These are phyloP conservation scores for Erigeron canadensis DNA, from an alignment of 129 eudicot species.

Conservation along the genomic window DNA sequence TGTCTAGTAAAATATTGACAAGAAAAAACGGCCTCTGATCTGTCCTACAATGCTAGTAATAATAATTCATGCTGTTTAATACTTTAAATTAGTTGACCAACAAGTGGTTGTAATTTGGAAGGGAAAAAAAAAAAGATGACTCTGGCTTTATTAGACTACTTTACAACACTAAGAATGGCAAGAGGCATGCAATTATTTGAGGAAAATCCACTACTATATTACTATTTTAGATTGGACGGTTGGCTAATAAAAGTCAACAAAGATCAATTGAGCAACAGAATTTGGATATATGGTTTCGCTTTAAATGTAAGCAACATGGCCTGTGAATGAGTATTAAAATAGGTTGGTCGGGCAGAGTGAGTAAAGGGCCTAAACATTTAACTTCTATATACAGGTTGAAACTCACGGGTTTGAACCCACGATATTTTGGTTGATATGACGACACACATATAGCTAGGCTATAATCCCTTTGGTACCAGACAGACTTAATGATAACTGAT, in stretches of 20 bases:
- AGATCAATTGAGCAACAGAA: not conserved
- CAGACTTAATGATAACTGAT: too few relatives aligned
- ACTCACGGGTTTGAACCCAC: too few relatives aligned
- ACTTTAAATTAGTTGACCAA: not conserved
- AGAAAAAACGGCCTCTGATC: not conserved
- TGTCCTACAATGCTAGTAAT: not conserved
- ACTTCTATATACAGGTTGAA: too few relatives aligned
- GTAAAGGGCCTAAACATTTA: too few relatives aligned
- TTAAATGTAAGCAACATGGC: conserved; percentile 10
- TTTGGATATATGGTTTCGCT: not conserved
- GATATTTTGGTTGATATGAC: too few relatives aligned
- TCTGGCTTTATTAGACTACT: not conserved
- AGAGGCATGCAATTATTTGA: conserved; percentile 15
- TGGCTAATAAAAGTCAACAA: not conserved
- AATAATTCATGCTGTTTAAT: not conserved
- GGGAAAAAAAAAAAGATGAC: not conserved
- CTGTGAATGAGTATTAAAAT: not conserved
- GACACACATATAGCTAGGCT: too few relatives aligned
- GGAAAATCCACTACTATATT: not conserved
- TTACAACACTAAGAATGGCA: conserved; percentile 1
- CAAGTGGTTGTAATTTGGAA: not conserved
- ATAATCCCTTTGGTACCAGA: too few relatives aligned
- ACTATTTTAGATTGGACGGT: not conserved
- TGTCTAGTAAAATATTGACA: not conserved
- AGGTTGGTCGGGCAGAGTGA: not conserved